Base-by-base conservation (phyloP, 352 stramenopile genomes). In the Thalassiosira livingstoniorum region DNA sequence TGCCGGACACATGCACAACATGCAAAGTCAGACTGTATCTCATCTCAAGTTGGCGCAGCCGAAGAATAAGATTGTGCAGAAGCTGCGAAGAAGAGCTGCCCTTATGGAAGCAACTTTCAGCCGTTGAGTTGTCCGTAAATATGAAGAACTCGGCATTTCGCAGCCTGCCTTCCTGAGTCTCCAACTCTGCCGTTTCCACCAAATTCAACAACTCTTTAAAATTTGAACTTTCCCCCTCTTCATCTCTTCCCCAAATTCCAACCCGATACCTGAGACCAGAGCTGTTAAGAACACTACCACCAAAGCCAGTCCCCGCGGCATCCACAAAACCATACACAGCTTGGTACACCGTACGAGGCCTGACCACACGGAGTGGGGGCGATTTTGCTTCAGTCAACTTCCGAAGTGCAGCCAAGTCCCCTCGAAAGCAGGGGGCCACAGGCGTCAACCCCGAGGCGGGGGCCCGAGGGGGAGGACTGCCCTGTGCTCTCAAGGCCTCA, bases 41-140 rank as follows among this genome's bases (percentile, higher is more conserved):
- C 43, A 88, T 80, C 32, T 86, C 73, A 2, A 90, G 13, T 15
- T 54, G 35, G 4, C 66, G 47, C n/a, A 90, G 57, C 15, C 78
- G 11, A 0, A 92, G n/a, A 7, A 92, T 69, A 15, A 89, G 42
- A 0, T 53, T 43, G 35, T 86, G 82, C 13, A 90, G 51, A 0
- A 69, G 11, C 42, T 76, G 45, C n/a, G 75, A 85, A 2, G 61
- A 81, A 0, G 84, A 88, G 10, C 42, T 86, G 0, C 82, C 85
- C 21, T 70, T 64, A 57, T 78, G 83, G 42, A 79, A 90, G 11
- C 73, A 78, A 5, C 42, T 60, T 39, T 92, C 88, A 0, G 81
- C 62, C 21, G 70, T 85, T 0, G 68, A 76, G 47, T 92, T 93
- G 63, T 93, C 89, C 4, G 86, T 93, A 54, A 91, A 92, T 0